Evolutionary conservation across 1,284 basidiomycete species (phyloP).

Genomic region (Cutaneotrichosporon curvatum): DNA sequence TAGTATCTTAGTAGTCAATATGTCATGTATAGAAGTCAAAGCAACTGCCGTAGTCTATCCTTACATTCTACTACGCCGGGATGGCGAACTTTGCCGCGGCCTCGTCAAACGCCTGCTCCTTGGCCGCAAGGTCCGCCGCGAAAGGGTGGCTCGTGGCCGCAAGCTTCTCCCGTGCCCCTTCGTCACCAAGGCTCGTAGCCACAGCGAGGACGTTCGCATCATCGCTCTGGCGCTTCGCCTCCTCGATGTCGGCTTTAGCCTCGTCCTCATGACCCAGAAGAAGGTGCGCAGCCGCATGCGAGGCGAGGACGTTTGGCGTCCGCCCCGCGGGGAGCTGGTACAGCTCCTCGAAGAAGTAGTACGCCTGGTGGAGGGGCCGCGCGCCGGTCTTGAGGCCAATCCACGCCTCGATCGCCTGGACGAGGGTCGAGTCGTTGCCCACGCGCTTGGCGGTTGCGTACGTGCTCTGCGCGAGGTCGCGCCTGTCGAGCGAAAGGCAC

Average conservation of each 20-base stretch:
- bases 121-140: constrained; percentile 35
- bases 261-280: constrained; percentile 71
- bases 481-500: constrained; percentile 73
- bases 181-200: constrained; percentile 56
- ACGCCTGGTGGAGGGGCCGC: constrained; percentile 52
- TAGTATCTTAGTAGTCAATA: background rate
- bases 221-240: constrained; percentile 57
- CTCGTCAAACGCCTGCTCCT: constrained; percentile 52
- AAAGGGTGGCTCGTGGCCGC: constrained; percentile 35
- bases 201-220: constrained; percentile 68
- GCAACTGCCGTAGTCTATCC: background rate
- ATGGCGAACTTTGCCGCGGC: constrained; percentile 57
- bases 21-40: background rate
- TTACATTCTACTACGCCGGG: constrained; percentile 21
- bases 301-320: constrained; percentile 62
- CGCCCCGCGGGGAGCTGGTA: constrained; percentile 74
- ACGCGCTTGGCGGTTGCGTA: constrained; percentile 71
- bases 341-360: constrained; percentile 88
- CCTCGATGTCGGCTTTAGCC: constrained; percentile 74
- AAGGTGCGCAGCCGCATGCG: constrained; percentile 75
- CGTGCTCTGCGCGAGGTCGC: constrained; percentile 77
- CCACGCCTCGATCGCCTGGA: constrained; percentile 82
- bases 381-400: constrained; percentile 67
- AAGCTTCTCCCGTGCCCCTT: constrained; percentile 52
- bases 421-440: constrained; percentile 80